A percentile compares a stretch with the other conserved stretches of the same genome.
These are phyloP conservation scores for Somion occarium DNA, from an alignment of 1,284 basidiomycete genomes.

Conservation along the genomic window DNA sequence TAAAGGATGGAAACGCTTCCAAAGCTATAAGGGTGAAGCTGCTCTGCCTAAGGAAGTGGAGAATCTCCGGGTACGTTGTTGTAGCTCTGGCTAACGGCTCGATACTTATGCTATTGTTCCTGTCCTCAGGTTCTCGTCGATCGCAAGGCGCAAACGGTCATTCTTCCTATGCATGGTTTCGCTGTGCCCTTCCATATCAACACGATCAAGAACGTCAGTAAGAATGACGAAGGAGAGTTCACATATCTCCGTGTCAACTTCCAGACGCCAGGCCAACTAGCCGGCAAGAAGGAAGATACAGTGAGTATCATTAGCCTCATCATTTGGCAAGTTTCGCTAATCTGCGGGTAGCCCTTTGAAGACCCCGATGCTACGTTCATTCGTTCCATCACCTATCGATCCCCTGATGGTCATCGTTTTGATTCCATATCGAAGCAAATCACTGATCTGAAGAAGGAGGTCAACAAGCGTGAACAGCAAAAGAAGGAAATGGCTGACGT, in stretches of 20 bases:
- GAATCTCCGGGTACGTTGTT: constrained; percentile 58
- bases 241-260: constrained; percentile 97
- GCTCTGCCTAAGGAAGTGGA: constrained; percentile 82
- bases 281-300: constrained; percentile 98
- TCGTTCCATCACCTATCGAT: constrained; percentile 93
- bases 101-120: constrained; percentile 2
- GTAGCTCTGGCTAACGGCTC: not conserved
- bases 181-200: constrained; percentile 99
- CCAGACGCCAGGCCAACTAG: constrained; percentile 96
- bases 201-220: constrained; percentile 96
- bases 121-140: constrained; percentile 80
- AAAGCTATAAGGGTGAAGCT: constrained; percentile 94
- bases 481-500: constrained; percentile 98
- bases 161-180: constrained; percentile 92
- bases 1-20: constrained; percentile 93
- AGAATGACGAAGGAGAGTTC: constrained; percentile 95
- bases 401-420: constrained; percentile 85
- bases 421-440: constrained; percentile 89
- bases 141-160: constrained; percentile 83
- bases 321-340: not conserved
- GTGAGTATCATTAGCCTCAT: constrained; percentile 36
- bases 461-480: constrained; percentile 95
- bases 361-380: constrained; percentile 97
- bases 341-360: constrained; percentile 77
- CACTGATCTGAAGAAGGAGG: constrained; percentile 93